These are phyloP conservation scores for Epichloe bromicola DNA, from an alignment of 2,329 filamentous ascomycete species.

Conservation along the genomic window DNA sequence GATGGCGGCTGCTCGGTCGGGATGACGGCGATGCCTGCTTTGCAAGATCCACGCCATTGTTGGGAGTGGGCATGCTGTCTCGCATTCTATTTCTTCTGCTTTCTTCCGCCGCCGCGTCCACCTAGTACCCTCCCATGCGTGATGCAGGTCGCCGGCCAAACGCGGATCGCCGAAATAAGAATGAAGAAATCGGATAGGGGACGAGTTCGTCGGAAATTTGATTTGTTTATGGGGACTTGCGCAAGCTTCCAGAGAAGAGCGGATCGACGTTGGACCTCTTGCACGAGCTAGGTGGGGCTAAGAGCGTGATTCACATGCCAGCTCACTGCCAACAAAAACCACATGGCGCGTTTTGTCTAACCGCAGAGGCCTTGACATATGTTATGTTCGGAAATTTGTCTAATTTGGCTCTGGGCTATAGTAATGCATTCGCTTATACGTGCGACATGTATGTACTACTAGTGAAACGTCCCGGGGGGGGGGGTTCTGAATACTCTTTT, in stretches of 20 bases:
- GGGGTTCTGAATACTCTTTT: too few species aligned
- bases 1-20: slow-evolving; percentile 29
- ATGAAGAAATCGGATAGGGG: neutral
- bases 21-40: slow-evolving; percentile 2
- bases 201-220: neutral
- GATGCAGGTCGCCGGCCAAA: slow-evolving; percentile 3
- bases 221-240: neutral
- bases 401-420: neutral
- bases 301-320: slow-evolving; percentile 1
- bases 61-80: slow-evolving; percentile 7
- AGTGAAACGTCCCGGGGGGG: too few species aligned
- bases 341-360: neutral
- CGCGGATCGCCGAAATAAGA: neutral
- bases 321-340: neutral
- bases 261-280: neutral
- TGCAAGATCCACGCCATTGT: slow-evolving; percentile 1
- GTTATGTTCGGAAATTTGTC: neutral
- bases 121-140: neutral
- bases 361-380: neutral
- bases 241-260: neutral
- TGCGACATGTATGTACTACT: too few species aligned
- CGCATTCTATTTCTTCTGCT: neutral
- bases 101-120: neutral
- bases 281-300: neutral
- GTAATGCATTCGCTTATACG: too few species aligned